Conservation (phyloP, 768 basidiomycete species). For the Panaeolus cyanescens region DNA sequence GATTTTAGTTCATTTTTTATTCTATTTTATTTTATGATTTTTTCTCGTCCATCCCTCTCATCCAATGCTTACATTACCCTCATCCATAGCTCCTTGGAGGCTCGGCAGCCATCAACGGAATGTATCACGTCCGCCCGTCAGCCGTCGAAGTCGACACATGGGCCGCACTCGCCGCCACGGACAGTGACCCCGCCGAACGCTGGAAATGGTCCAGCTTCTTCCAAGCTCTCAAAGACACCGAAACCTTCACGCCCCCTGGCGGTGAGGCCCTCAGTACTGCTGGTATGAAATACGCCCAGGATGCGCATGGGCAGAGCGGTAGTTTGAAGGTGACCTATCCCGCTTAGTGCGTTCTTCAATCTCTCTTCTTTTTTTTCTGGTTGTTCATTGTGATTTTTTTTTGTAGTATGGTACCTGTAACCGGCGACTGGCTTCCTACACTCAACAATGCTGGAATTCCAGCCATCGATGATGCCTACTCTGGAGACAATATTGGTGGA, state of each 20-base stretch:
- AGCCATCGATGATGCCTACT: slow-evolving; percentile 43
- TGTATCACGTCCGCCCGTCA: slow-evolving; percentile 63
- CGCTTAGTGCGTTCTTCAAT: slow-evolving; percentile 49
- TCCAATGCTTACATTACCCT: neutral
- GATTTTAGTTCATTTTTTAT: neutral
- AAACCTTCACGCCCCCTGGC: slow-evolving; percentile 57
- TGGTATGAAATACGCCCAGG: slow-evolving; percentile 44
- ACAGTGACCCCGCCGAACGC: slow-evolving; percentile 32
- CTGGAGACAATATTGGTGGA: slow-evolving; percentile 51
- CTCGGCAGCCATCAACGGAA: slow-evolving; percentile 68
- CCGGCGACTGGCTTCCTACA: slow-evolving; percentile 61
- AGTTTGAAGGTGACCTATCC: slow-evolving; percentile 45
- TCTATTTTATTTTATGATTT: neutral
- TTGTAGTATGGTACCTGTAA: slow-evolving; percentile 51
- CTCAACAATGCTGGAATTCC: slow-evolving; percentile 49
- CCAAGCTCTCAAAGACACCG: slow-evolving; percentile 48
- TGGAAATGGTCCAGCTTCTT: slow-evolving; percentile 54
- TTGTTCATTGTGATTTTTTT: slow-evolving; percentile 23
- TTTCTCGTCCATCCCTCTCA: neutral
- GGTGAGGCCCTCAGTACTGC: slow-evolving; percentile 37
- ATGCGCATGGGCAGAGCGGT: slow-evolving; percentile 54
- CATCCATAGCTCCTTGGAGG: slow-evolving; percentile 58
- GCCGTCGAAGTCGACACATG: slow-evolving; percentile 51
- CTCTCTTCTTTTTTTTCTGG: neutral
- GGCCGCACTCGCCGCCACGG: slow-evolving; percentile 37